Evolutionary conservation across 208 protist genomes (phyloP), one percentile per base, ranked within the genome.

Genomic region (Acanthamoeba castellanii): DNA sequence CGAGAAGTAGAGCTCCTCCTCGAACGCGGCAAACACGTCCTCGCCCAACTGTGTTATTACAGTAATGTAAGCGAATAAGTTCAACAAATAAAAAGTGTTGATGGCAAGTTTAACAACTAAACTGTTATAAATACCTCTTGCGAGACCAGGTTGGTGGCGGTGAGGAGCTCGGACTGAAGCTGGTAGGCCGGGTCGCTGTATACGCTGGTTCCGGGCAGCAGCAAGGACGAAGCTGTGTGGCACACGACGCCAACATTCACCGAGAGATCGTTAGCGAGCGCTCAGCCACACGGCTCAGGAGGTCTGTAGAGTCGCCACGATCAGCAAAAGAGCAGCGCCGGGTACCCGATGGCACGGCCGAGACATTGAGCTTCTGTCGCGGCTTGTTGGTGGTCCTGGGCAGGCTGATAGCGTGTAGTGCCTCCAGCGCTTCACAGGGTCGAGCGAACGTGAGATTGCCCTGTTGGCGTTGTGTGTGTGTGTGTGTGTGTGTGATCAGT

Each of bases 341-440:
- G 13, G 64, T 37, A 64, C 47, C 78, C 1, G 78, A 42, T 0
- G 78, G 78, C 8, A 87, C 50, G 25, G 42, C 30, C 0, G 78
- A 27, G 27, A 87, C 50, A n/a, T 30, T 42, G 18, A 87, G 78
- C 52, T 87, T 87, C 50, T 87, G 78, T 37, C 45, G 37, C 2
- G 47, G 78, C 78, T 87, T 87, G 25, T 7, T 61, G n/a, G 64
- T 6, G 64, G 64, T 37, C 52, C 78, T n/a, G 78, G 78, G 78
- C 78, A 64, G 78, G 52, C 78, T 87, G 72, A 94, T 30, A 70
- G 52, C 57, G 30, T 85, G 66, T 22, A 94, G 91, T 3, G 91
- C 76, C 55, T 94, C 91, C 7, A 94, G n/a, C 13, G 91, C 30
- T 20, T 94, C 91, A 55, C 91, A 94, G 27, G 91, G 68, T 5